phyloP scores from a whole-genome alignment of 2,329 filamentous ascomycete genomes.

The Monosporascus sp. region DNA sequence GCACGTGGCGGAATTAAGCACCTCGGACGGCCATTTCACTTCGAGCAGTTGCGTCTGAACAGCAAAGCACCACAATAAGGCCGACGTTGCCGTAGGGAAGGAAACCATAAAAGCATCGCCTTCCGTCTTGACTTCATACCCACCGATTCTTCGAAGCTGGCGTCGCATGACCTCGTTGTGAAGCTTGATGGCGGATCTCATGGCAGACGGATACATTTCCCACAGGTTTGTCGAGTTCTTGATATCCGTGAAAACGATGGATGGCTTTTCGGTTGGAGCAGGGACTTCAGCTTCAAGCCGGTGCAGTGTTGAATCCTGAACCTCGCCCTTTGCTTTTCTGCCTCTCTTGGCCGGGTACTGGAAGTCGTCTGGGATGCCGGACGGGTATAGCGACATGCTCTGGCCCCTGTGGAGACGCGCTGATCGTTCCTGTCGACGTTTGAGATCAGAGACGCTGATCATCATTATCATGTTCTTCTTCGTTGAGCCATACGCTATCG shows the following conservation, averaged over 20 bases:
- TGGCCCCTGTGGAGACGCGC: constrained; percentile 64
- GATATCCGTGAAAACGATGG: constrained; percentile 97
- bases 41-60: constrained; percentile 85
- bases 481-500: constrained; percentile 89
- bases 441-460: constrained; percentile 85
- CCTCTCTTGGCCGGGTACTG: constrained; percentile 58
- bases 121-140: constrained; percentile 99
- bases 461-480: constrained; percentile 99
- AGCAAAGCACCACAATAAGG: constrained; percentile 92
- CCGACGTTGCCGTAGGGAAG: constrained; percentile 92
- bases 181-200: constrained; percentile 94
- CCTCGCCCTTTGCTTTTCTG: constrained; percentile 57
- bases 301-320: constrained; percentile 81
- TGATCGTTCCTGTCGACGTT: constrained; percentile 72
- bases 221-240: constrained; percentile 95
- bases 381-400: constrained; percentile 80
- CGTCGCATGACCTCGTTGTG: constrained; percentile 97
- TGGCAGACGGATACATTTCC: constrained; percentile 92
- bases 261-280: constrained; percentile 82
- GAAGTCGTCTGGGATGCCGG: constrained; percentile 65
- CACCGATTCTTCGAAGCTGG: constrained; percentile 86
- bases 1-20: constrained; percentile 79
- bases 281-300: constrained; percentile 87
- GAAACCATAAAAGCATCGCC: constrained; percentile 99
- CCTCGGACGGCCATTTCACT: constrained; percentile 88